A percentile compares a stretch with the other conserved stretches of the same genome.
phyloP scores from a whole-genome alignment of 208 protist species.

The Trypanosoma platydactyli region DNA sequence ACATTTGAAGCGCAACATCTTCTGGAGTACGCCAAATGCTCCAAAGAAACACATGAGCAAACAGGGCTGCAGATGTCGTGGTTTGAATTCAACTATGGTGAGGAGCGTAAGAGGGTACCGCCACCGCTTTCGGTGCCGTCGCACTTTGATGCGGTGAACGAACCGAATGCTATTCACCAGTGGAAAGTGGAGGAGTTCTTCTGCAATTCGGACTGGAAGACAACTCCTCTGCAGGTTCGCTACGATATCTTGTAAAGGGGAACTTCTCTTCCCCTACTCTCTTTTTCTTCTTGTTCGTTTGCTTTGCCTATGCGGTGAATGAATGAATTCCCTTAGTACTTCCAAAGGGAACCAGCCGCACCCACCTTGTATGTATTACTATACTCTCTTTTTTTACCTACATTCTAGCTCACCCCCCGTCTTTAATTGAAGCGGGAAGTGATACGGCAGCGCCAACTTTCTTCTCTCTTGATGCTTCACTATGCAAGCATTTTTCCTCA shows the following conservation, averaged over 20 bases:
- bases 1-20: constrained; percentile 84
- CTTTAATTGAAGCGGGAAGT: too few relatives aligned
- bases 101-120: constrained; percentile 22
- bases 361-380: too few relatives aligned
- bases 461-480: too few relatives aligned
- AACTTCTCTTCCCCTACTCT: too few relatives aligned
- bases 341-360: too few relatives aligned
- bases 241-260: constrained; percentile 51
- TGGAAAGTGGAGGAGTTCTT: constrained; percentile 82
- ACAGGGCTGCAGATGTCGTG: constrained; percentile 54
- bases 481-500: not conserved
- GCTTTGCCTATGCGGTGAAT: too few relatives aligned
- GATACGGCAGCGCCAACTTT: too few relatives aligned
- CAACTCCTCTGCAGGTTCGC: constrained; percentile 32
- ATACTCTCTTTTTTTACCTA: too few relatives aligned
- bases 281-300: not conserved
- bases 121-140: constrained; percentile 31
- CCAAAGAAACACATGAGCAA: constrained; percentile 15
- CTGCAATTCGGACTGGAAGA: constrained; percentile 30
- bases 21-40: constrained; percentile 66
- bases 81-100: constrained; percentile 67
- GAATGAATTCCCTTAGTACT: too few relatives aligned
- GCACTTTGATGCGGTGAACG: constrained; percentile 64
- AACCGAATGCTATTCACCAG: constrained; percentile 35
- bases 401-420: too few relatives aligned